Base-by-base conservation (phyloP, 2,329 filamentous ascomycete species). In the Alternaria panax region DNA sequence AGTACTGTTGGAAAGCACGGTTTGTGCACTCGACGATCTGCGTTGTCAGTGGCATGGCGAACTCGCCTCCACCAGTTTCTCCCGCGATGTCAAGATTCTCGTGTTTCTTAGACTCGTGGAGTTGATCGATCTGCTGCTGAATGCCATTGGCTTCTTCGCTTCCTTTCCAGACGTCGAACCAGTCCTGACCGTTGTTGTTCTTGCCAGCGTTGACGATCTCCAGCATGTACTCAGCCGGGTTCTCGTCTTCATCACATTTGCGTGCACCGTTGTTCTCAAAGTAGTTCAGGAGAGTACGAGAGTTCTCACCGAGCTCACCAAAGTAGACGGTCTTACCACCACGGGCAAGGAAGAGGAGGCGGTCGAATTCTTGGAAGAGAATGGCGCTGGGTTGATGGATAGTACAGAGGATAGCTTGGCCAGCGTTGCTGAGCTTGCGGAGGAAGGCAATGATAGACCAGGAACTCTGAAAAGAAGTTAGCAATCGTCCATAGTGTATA, bases 191-290 rank as follows among this genome's bases (percentile, higher is more conserved):
- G 27, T 70, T 54, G 16, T 70, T 55, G 42, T 73, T 72, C 36
- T 73, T 72, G 16, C 75, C 75, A 25, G 74, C 70, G 53, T 74
- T 72, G 24, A 78, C 77, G 46, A 81, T 75, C 58, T 83, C 81
- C n/a, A 92, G 83, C 87, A 92, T 92, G 80, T 87, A 92, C 76
- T 93, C 90, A 1, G 90, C 90, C 0, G 90, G 90, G 66, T 92
- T 92, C 60, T 90, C 89, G 1, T 87, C 83, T 2, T 83, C 75
- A 8, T 80, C 82, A 58, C 90, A 90, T 45, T 80, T 77, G 3
- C 85, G 80, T 1, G 86, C 88, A 5, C 90, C 90, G 55, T 90
- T 85, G 11, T 76, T 69, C 70, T 89, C 86, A 59, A 93, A 93
- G 74, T 83, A 83, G 41, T 79, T 66, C 2, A 81, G 67, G 0